phyloP scores from a whole-genome alignment of 768 basidiomycete genomes.

The Rhizopogon sp. region DNA sequence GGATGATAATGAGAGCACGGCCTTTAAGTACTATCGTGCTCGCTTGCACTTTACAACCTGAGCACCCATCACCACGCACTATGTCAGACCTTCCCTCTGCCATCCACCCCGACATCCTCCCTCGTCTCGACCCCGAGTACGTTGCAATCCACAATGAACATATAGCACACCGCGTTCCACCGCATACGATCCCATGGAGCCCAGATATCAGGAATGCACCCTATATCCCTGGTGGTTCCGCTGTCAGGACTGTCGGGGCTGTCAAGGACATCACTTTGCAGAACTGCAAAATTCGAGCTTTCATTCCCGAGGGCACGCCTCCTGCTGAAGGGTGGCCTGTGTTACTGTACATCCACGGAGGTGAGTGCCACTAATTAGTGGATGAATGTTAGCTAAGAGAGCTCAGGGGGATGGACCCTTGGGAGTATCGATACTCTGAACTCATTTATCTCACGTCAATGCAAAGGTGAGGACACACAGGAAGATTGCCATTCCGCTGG shows the following conservation, averaged over 20 bases:
- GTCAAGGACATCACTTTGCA: constrained; percentile 45
- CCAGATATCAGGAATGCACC: constrained; percentile 46
- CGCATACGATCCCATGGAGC: constrained; percentile 58
- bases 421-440: constrained; percentile 57
- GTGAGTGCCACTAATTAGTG: constrained; percentile 25
- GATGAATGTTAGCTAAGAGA: neutral
- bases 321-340: constrained; percentile 62
- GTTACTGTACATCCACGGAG: constrained; percentile 71
- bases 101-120: constrained; percentile 54
- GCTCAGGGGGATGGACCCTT: constrained; percentile 67
- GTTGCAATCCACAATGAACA: constrained; percentile 49
- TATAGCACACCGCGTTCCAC: constrained; percentile 38
- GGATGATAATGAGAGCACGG: neutral
- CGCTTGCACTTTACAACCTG: neutral
- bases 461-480: constrained; percentile 11
- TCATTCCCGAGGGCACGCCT: constrained; percentile 48
- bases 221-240: constrained; percentile 50
- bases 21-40: neutral
- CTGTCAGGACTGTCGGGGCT: constrained; percentile 50
- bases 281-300: constrained; percentile 54
- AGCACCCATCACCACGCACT: neutral
- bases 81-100: constrained; percentile 34
- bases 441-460: constrained; percentile 40
- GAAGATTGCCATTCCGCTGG: neutral
- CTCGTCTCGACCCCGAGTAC: constrained; percentile 60